Evolutionary conservation across 2,329 filamentous ascomycete species (phyloP).

Genomic region (Phaeophleospora eucalypticola): DNA sequence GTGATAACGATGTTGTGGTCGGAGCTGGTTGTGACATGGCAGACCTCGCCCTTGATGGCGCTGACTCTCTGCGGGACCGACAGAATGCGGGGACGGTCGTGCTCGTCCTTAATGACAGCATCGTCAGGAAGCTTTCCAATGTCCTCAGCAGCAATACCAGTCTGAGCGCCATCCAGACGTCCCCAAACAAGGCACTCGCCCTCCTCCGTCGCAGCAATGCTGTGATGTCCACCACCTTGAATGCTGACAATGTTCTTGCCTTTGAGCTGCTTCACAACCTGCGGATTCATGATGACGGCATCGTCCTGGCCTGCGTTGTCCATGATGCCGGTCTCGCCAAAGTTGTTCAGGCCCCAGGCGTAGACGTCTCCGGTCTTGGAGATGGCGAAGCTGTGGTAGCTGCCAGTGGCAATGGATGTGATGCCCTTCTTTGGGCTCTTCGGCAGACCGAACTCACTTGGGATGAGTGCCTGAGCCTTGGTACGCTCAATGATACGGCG

Average conservation of each 20-base stretch:
- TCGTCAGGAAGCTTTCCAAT: conserved; percentile 53
- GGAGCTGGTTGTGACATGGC: conserved; percentile 50
- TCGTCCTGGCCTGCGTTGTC: conserved; percentile 63
- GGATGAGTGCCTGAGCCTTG: conserved; percentile 51
- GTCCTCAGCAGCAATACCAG: conserved; percentile 44
- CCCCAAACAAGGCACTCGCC: conserved; percentile 59
- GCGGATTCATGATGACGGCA: conserved; percentile 68
- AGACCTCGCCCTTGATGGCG: conserved; percentile 47
- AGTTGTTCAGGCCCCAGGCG: conserved; percentile 84
- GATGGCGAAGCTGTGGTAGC: conserved; percentile 78
- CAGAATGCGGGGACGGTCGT: conserved; percentile 67
- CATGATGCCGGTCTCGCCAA: conserved; percentile 69
- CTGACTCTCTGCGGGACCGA: conserved; percentile 57
- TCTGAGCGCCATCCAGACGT: conserved; percentile 56
- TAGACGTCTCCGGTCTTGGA: conserved; percentile 66
- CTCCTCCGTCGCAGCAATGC: conserved; percentile 46
- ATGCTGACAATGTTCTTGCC: conserved; percentile 63
- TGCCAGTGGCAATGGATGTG: conserved; percentile 62
- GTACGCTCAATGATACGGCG: conserved; percentile 59
- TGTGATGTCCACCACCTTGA: conserved; percentile 72
- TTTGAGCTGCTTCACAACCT: conserved; percentile 61
- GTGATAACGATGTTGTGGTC: conserved; percentile 72
- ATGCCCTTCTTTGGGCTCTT: conserved; percentile 48
- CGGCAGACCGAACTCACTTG: conserved; percentile 55
- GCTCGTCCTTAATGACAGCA: conserved; percentile 57